Base-by-base conservation (phyloP, 2,329 filamentous ascomycete genomes). In the Aulographum hederae region DNA sequence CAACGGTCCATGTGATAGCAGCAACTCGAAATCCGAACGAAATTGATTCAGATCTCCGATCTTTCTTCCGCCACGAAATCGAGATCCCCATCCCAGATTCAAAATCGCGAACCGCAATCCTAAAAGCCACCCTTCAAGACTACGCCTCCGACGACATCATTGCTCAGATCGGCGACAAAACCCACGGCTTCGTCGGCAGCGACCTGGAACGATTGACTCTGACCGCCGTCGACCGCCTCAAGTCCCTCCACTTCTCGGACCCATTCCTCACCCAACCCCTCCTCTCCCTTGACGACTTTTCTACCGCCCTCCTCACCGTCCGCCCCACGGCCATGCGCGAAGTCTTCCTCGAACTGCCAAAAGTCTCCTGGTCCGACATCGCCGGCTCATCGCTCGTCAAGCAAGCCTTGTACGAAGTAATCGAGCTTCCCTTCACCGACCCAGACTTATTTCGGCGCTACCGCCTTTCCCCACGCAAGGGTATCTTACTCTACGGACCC, bases 401-500 rank as follows among this genome's bases (percentile, higher is more conserved):
- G 47, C 16, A 54, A 34, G 57, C 58, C 21, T 59, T 76, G 17
- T 61, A 66, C 39, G 57, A 66, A 35, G 67, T 68, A 12, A 62
- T 71, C 10, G 61, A 69, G 35, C 63, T 69, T 41, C 68, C 69
- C 4, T 13, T 38, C 23, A 33, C 69, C 52, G 52, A 64, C 34
- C 58, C 63, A 3, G 58, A 64, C 28, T 46, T 58, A 18, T 62
- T 72, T 53, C 51, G 53, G 32, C 48, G 56, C 37, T 52, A 67
- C 12, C 60, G 61, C 32, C 51, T 65, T 16, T 65, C 65, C 19
- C 72, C 75, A 0, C 75, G 76, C 34, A 91, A 86, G 46, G 84
- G 85, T 1, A 69, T 93, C 12, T 64, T 95, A 5, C 66, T 95
- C 3, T 94, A 93, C 50, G 86, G 86, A 0, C 86, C 86, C 0